Conservation (phyloP, 1,139 yeast genomes). For the Lodderomyces metapsilosis region DNA sequence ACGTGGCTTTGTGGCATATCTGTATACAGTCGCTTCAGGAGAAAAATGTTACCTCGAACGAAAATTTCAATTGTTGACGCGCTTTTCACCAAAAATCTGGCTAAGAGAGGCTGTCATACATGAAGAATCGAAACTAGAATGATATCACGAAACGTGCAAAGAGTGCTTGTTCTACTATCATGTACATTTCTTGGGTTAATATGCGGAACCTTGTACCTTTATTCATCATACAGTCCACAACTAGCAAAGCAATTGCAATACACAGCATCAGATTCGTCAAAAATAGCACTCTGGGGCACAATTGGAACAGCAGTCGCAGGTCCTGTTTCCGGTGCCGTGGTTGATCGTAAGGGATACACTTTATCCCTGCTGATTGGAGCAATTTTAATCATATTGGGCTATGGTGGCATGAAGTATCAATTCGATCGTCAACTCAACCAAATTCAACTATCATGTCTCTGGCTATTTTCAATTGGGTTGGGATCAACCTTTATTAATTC, state of each 20-base stretch:
- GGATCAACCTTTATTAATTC: slow-evolving; percentile 57
- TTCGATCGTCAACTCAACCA: slow-evolving; percentile 32
- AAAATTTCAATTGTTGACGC: not conserved
- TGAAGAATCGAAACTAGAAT: slow-evolving; percentile 6
- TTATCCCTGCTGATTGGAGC: slow-evolving; percentile 46
- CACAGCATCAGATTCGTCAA: slow-evolving; percentile 53
- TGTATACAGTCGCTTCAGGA: not conserved
- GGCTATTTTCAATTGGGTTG: slow-evolving; percentile 46
- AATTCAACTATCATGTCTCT: slow-evolving; percentile 32
- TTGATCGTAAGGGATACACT: slow-evolving; percentile 55
- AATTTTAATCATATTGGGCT: slow-evolving; percentile 40
- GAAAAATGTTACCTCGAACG: not conserved
- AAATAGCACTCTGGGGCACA: slow-evolving; percentile 59
- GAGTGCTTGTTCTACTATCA: slow-evolving; percentile 38
- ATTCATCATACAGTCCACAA: slow-evolving; percentile 65
- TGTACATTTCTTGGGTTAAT: slow-evolving; percentile 54
- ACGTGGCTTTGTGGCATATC: not conserved
- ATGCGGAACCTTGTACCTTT: slow-evolving; percentile 61
- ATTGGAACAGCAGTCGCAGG: slow-evolving; percentile 59
- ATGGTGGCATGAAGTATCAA: slow-evolving; percentile 47
- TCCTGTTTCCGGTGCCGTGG: slow-evolving; percentile 57
- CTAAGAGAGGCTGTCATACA: not conserved
- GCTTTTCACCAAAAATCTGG: not conserved
- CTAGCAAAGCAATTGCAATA: slow-evolving; percentile 51
- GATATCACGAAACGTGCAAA: slow-evolving; percentile 27